phyloP scores from a whole-genome alignment of 805 yeast species.

The Grigorovia yakushimaensis region DNA sequence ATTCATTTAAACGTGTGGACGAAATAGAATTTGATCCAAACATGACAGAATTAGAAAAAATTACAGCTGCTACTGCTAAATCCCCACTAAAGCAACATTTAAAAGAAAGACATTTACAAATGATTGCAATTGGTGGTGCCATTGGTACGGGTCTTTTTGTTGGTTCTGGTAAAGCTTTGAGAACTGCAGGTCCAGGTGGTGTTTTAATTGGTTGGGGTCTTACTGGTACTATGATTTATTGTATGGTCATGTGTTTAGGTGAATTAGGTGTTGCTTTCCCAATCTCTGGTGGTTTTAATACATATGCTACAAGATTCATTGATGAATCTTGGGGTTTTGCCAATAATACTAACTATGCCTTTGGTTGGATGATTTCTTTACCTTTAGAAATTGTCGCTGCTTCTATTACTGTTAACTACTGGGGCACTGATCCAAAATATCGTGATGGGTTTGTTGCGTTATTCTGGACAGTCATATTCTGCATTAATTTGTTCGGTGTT shows the following conservation, averaged over 20 bases:
- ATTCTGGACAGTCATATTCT: no score
- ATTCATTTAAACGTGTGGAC: constrained; percentile 42
- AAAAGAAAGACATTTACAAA: no score
- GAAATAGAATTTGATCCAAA: constrained; percentile 33
- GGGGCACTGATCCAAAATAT: no score
- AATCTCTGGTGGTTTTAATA: constrained; percentile 54
- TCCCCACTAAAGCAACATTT: constrained; percentile 49
- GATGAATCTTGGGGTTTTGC: constrained; percentile 54
- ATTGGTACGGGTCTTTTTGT: constrained; percentile 72
- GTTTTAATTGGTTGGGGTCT: constrained; percentile 45
- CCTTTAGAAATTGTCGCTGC: constrained; percentile 48
- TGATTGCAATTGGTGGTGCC: constrained; percentile 62
- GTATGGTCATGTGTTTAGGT: constrained; percentile 55
- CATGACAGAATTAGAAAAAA: constrained; percentile 36
- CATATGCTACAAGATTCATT: constrained; percentile 49
- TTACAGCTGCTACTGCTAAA: constrained; percentile 36
- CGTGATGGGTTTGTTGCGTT: no score
- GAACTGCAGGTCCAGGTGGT: constrained; percentile 62
- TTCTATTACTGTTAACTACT: constrained; percentile 44
- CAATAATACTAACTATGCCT: constrained; percentile 46
- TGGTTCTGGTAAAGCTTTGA: constrained; percentile 54
- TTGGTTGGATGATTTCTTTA: constrained; percentile 42
- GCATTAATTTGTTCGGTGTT: no score
- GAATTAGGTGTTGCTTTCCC: constrained; percentile 55
- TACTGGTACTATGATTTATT: no score